These are phyloP conservation scores for Alternaria incomplexa DNA, from an alignment of 2,329 filamentous ascomycete species.

Conservation along the genomic window DNA sequence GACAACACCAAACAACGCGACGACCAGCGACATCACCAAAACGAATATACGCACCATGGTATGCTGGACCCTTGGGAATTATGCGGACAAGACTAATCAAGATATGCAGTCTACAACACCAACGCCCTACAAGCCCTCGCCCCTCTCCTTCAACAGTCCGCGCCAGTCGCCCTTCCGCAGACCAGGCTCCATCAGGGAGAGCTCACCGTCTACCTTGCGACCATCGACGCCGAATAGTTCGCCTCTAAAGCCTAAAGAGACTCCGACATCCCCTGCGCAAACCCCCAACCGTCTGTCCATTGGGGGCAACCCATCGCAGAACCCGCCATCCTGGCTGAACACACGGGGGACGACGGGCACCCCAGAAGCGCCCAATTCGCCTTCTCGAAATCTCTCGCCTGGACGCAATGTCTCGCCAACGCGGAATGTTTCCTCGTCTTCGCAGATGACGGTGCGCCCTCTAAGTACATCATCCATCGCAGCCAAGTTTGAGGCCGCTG, in stretches of 20 bases:
- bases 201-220: conserved; percentile 49
- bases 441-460: conserved; percentile 29
- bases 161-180: conserved; percentile 55
- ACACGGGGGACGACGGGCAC: conserved; percentile 37
- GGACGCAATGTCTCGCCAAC: conserved; percentile 36
- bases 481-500: conserved; percentile 45
- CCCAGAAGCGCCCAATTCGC: conserved; percentile 39
- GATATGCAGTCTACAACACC: conserved; percentile 40
- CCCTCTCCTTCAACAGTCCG: conserved; percentile 53
- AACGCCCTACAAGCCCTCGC: conserved; percentile 50
- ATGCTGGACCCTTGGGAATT: neutral
- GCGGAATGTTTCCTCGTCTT: conserved; percentile 22
- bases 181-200: conserved; percentile 48
- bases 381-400: conserved; percentile 34
- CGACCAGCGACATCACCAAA: neutral
- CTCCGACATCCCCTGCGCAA: conserved; percentile 35
- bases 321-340: conserved; percentile 45
- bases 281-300: conserved; percentile 40
- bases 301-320: conserved; percentile 42
- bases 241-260: conserved; percentile 46
- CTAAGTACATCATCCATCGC: conserved; percentile 42
- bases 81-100: neutral
- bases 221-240: conserved; percentile 50
- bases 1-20: conserved; percentile 9
- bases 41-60: conserved; percentile 2